These are phyloP conservation scores for Solanum pimpinellifolium DNA, from an alignment of 257 asterid genomes.

Conservation along the genomic window DNA sequence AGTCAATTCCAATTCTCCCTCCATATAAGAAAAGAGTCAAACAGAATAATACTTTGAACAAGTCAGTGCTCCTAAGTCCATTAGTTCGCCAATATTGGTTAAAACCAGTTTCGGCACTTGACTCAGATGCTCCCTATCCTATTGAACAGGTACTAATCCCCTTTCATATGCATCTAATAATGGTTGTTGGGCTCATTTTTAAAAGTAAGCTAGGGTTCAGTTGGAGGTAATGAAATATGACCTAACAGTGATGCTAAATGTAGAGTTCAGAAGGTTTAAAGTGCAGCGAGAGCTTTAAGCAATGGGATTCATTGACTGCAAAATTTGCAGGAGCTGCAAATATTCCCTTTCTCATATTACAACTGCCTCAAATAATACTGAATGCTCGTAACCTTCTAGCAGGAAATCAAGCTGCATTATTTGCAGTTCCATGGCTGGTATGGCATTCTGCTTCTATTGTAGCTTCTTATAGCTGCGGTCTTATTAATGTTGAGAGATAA, in stretches of 20 bases:
- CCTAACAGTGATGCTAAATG: slow-evolving; percentile 3
- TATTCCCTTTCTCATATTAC: slow-evolving; percentile 78
- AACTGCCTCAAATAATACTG: slow-evolving; percentile 88
- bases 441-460: not conserved
- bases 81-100: slow-evolving; percentile 13
- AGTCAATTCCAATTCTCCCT: slow-evolving; percentile 1
- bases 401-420: slow-evolving; percentile 65
- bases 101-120: slow-evolving; percentile 27
- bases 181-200: not conserved
- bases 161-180: not conserved
- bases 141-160: slow-evolving; percentile 36
- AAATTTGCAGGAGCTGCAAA: slow-evolving; percentile 94
- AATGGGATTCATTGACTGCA: slow-evolving; percentile 86
- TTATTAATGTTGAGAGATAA: not conserved
- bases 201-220: not conserved
- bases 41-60: slow-evolving; percentile 19
- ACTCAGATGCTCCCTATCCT: slow-evolving; percentile 35
- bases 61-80: slow-evolving; percentile 9
- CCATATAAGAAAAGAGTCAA: not conserved
- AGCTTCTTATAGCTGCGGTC: not conserved
- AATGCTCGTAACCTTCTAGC: slow-evolving; percentile 76
- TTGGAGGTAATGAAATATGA: not conserved
- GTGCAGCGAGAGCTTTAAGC: slow-evolving; percentile 32
- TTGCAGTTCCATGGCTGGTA: slow-evolving; percentile 99
- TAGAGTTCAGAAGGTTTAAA: slow-evolving; percentile 35